A percentile compares a stretch with the other conserved stretches of the same genome.
phyloP scores from a whole-genome alignment of 108 stramenopile genomes.

The Fragilariopsis cylindrus region DNA sequence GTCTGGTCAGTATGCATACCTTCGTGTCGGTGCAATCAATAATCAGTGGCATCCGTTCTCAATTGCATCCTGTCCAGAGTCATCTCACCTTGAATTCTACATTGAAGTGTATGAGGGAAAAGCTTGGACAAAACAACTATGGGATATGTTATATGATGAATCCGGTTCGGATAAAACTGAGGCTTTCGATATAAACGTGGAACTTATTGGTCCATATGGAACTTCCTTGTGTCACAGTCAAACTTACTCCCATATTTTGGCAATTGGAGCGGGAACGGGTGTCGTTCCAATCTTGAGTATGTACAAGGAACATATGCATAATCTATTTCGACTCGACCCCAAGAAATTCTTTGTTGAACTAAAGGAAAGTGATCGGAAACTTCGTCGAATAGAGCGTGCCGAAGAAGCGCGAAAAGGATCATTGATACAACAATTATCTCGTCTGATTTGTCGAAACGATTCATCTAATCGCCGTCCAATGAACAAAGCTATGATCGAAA shows the following conservation, averaged over 20 bases:
- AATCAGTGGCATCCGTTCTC: conserved; percentile 43
- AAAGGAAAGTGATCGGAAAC: conserved; percentile 12
- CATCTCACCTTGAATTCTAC: conserved; percentile 37
- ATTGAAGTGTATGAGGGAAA: conserved; percentile 36
- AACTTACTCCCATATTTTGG: conserved; percentile 36
- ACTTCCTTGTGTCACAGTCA: conserved; percentile 33
- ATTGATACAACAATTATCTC: not conserved
- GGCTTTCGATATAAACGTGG: conserved; percentile 15
- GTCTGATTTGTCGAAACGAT: not conserved
- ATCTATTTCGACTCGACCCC: conserved; percentile 33
- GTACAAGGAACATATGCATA: conserved; percentile 40
- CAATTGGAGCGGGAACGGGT: conserved; percentile 47
- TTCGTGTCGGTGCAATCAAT: conserved; percentile 31
- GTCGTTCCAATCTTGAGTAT: conserved; percentile 46
- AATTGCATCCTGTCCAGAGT: conserved; percentile 39
- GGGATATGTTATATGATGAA: conserved; percentile 15
- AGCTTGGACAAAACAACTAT: conserved; percentile 32
- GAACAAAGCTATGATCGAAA: not conserved
- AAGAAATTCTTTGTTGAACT: conserved; percentile 19
- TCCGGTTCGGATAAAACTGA: not conserved
- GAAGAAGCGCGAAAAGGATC: conserved; percentile 28
- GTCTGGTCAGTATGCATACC: conserved; percentile 44
- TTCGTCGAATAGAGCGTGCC: conserved; percentile 15
- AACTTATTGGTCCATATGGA: conserved; percentile 53
- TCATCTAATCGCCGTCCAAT: not conserved